phyloP scores from a whole-genome alignment of 257 asterid genomes.

The Solanum okadae region DNA sequence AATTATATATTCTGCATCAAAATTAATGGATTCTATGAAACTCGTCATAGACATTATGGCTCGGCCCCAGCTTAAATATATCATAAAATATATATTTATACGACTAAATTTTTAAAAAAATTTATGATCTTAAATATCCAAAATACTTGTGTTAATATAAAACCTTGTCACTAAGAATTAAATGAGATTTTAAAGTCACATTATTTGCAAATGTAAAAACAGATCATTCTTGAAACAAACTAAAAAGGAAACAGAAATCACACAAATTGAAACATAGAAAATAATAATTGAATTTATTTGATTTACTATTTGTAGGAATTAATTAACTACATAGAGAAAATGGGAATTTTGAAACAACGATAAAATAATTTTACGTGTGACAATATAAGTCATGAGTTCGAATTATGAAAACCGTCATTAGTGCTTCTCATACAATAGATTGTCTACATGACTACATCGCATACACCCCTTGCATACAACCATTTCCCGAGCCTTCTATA shows the following conservation, averaged over 20 bases:
- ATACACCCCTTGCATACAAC: not conserved
- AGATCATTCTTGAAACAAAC: not conserved
- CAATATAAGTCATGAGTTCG: not conserved
- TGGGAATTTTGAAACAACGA: accelerated
- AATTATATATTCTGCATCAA: no score
- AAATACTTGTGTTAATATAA: no score
- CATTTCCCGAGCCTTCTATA: not conserved
- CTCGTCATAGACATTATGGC: not conserved
- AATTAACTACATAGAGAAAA: not conserved
- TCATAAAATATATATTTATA: no score
- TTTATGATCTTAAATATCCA: no score
- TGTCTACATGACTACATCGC: not conserved
- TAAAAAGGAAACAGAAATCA: not conserved
- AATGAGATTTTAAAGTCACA: not conserved
- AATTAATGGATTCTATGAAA: no score
- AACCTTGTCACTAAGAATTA: not conserved
- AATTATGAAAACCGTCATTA: not conserved
- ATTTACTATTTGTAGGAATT: not conserved
- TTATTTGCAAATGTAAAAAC: not conserved
- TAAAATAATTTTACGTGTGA: not conserved
- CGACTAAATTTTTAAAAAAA: no score
- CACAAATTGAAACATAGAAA: not conserved
- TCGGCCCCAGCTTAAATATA: not conserved
- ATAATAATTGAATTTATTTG: not conserved
- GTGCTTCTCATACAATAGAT: not conserved